A percentile compares a stretch with the other conserved stretches of the same genome.
phyloP scores from a whole-genome alignment of 768 basidiomycete genomes.

The Kwoniella botswanensis region DNA sequence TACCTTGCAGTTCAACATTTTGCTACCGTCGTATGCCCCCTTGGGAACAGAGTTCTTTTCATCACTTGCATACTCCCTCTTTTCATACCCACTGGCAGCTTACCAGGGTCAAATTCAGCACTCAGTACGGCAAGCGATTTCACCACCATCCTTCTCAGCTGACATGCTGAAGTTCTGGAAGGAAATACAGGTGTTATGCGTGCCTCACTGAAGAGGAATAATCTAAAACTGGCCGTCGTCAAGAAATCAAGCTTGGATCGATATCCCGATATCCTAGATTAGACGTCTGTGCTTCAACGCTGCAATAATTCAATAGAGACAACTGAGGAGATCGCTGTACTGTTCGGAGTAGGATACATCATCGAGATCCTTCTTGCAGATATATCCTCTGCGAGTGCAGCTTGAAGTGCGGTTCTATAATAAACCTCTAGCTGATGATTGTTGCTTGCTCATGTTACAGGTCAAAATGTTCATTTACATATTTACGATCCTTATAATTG shows the following conservation, averaged over 20 bases:
- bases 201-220: neutral
- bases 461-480: constrained; percentile 3
- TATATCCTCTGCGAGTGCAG: neutral
- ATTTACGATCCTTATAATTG: constrained; percentile 22
- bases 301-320: neutral
- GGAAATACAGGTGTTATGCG: neutral
- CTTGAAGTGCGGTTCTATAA: too few relatives aligned
- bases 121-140: neutral
- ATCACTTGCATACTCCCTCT: neutral
- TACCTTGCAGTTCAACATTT: neutral
- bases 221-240: neutral
- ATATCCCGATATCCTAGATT: neutral
- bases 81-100: neutral
- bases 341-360: neutral
- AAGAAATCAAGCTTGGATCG: neutral
- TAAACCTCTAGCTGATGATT: neutral
- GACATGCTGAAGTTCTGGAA: neutral
- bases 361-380: neutral
- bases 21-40: neutral
- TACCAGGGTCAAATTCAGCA: neutral
- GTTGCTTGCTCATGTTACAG: neutral
- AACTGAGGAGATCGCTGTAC: neutral
- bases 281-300: too few relatives aligned
- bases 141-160: neutral
- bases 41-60: neutral